A percentile compares a stretch with the other conserved stretches of the same genome.
Evolutionary conservation across 1,284 basidiomycete genomes (phyloP).

Genomic region (Tylopilus sp.): DNA sequence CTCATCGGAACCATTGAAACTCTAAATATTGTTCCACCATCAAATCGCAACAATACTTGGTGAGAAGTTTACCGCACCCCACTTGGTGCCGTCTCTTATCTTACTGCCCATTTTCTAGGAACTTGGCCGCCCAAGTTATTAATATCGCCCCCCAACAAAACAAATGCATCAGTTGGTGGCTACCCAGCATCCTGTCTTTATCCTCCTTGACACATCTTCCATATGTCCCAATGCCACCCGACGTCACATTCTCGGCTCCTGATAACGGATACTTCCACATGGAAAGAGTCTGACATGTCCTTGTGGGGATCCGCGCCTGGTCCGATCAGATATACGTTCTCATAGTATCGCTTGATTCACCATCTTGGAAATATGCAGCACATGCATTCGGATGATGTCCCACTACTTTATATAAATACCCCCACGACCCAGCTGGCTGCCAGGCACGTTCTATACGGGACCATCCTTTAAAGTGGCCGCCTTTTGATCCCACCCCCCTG

Average conservation of each 20-base stretch:
- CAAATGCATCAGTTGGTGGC: background rate
- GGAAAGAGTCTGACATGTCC: background rate
- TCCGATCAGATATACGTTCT: background rate
- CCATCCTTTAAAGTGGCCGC: constrained; percentile 23
- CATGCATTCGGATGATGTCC: background rate
- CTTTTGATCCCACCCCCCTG: background rate
- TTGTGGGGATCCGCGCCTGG: background rate
- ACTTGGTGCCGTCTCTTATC: background rate
- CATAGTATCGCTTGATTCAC: constrained; percentile 7
- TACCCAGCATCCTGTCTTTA: no score
- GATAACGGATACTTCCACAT: background rate
- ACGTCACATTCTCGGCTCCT: background rate
- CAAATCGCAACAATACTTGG: background rate
- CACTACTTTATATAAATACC: background rate
- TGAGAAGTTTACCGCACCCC: background rate
- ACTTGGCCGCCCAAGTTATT: background rate
- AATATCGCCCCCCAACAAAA: background rate
- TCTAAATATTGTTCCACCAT: no score
- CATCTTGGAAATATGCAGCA: background rate
- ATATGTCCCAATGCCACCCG: background rate
- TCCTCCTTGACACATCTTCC: background rate
- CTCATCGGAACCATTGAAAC: background rate
- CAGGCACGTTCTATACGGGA: constrained; percentile 2
- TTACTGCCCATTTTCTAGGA: background rate
- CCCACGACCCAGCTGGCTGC: constrained; percentile 5